These are phyloP conservation scores for Xylaria castorea DNA, from an alignment of 495 filamentous ascomycete genomes.

Conservation along the genomic window DNA sequence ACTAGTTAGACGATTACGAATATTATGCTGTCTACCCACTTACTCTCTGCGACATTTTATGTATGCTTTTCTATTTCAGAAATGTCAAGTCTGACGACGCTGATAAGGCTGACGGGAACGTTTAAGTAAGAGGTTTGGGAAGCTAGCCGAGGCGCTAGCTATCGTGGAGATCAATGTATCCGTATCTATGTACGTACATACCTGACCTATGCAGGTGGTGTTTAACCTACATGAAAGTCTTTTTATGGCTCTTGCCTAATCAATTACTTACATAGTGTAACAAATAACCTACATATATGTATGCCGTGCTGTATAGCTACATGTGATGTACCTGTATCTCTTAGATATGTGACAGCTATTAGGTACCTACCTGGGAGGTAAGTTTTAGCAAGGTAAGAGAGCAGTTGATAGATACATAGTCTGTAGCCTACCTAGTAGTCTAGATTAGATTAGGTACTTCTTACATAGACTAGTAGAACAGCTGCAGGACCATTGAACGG, in stretches of 20 bases:
- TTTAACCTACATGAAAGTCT: neutral
- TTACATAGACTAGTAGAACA: too few species aligned
- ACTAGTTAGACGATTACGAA: neutral
- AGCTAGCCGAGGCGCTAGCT: neutral
- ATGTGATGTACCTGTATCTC: neutral
- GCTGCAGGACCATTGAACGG: neutral
- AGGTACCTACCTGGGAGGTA: neutral
- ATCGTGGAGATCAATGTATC: neutral
- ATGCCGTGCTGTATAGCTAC: neutral
- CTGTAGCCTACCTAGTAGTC: too few species aligned
- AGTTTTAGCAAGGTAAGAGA: neutral
- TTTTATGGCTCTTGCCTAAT: neutral
- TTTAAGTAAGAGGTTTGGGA: neutral
- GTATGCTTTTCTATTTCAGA: conserved; percentile 4
- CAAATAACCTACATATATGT: neutral
- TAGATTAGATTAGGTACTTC: too few species aligned
- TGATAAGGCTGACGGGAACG: neutral
- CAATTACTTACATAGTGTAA: neutral
- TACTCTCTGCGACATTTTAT: conserved; percentile 44
- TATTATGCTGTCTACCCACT: neutral
- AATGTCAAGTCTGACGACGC: neutral
- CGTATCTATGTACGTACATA: neutral
- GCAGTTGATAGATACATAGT: neutral
- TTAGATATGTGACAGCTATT: neutral
- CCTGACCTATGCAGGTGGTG: neutral